These are phyloP conservation scores for Carex myosuroides DNA, from an alignment of 176 grass and related monocot genomes.

Conservation along the genomic window DNA sequence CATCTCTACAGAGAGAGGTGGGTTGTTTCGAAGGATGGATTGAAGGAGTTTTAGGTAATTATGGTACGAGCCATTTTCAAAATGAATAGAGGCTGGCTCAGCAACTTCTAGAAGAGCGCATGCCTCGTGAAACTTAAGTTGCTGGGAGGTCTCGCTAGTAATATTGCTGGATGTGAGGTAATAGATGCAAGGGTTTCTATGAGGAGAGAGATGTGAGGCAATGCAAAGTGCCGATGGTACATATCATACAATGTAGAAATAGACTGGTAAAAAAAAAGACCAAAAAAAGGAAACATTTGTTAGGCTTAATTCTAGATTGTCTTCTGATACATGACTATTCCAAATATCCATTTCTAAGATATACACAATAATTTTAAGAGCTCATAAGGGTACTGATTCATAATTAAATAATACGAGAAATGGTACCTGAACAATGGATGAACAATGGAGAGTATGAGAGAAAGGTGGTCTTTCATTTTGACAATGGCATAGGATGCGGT, in stretches of 20 bases:
- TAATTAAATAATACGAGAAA: constrained; percentile 20
- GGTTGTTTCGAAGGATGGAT: constrained; percentile 55
- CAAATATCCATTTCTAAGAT: background rate
- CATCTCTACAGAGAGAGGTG: constrained; percentile 47
- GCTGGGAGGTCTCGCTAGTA: constrained; percentile 44
- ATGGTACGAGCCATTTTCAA: constrained; percentile 89
- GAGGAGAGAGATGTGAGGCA: constrained; percentile 60
- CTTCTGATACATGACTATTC: background rate
- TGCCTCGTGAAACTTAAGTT: constrained; percentile 59
- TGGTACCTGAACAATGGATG: constrained; percentile 72
- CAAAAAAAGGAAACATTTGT: background rate
- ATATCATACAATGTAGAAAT: constrained; percentile 63
- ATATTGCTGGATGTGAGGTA: constrained; percentile 69
- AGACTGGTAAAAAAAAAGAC: constrained; percentile 46
- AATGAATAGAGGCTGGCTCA: constrained; percentile 72
- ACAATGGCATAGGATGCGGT: constrained; percentile 68
- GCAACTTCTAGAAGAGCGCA: constrained; percentile 78
- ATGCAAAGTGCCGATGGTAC: constrained; percentile 38
- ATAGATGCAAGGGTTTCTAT: constrained; percentile 69
- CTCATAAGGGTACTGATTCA: background rate
- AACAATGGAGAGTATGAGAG: constrained; percentile 52
- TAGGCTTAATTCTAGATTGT: background rate
- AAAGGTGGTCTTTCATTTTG: constrained; percentile 68
- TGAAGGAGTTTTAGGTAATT: constrained; percentile 81
- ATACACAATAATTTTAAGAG: background rate